phyloP scores from a whole-genome alignment of 2,329 filamentous ascomycete genomes.

The Bertia moriformis region DNA sequence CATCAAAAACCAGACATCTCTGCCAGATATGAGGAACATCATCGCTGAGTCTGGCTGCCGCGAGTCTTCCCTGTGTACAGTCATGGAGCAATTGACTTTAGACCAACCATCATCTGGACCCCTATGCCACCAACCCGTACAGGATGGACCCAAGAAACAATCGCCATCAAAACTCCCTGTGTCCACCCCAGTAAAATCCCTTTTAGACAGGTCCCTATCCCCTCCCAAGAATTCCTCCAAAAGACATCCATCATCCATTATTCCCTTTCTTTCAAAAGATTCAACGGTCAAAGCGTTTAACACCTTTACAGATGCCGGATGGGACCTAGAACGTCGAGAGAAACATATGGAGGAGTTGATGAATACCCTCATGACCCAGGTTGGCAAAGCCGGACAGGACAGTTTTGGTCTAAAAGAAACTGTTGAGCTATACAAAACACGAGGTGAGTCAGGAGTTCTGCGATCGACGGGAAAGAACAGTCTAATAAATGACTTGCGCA shows the following conservation, averaged over 20 bases:
- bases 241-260: neutral
- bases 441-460: neutral
- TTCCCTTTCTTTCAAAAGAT: neutral
- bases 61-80: neutral
- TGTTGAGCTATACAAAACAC: neutral
- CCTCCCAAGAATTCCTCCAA: neutral
- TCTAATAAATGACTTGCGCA: no score
- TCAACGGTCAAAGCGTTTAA: neutral
- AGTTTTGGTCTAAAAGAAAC: slow-evolving; percentile 1
- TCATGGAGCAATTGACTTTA: no score
- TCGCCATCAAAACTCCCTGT: neutral
- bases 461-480: no score
- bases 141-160: neutral
- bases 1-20: no score
- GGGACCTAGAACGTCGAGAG: neutral
- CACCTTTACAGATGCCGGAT: neutral
- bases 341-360: neutral
- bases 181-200: neutral
- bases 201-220: neutral
- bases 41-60: neutral
- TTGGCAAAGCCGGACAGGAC: neutral
- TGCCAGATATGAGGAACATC: neutral
- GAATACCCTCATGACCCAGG: neutral
- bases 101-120: neutral
- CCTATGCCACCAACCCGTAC: neutral